Evolutionary conservation across 306 rosid species (phyloP), one percentile per base, ranked within the genome.

Genomic region (Rosa lucieae): DNA sequence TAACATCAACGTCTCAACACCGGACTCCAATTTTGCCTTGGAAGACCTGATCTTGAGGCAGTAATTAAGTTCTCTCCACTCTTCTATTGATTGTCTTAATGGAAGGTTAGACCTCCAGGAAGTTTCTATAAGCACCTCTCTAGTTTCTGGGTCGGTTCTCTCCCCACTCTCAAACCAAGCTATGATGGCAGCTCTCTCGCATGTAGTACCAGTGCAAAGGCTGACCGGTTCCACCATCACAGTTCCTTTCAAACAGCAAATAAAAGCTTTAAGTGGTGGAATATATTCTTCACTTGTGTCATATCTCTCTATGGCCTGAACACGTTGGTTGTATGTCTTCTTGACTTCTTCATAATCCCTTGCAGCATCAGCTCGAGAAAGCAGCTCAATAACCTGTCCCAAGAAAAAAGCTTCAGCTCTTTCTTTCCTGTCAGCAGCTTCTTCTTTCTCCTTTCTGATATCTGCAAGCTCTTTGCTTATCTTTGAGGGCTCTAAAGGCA

Each of bases 221-320:
- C 96, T 93, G 74, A 91, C 98, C 42, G 98, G 98, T 83, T 93
- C 98, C 43, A 73, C 88, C 98, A 93, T 93, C 85, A 93, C 92
- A 9, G 80, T 79, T 67, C 78, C 67, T 11, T 79, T 87, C 75
- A 93, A 83, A 6, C 86, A 58, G 56, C 97, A 93, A 65, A 67
- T 75, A 83, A 93, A 93, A 73, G 98, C 43, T 44, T 86, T 84
- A 39, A 93, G 88, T 21, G 98, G 93, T 29, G 1, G 62, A 77
- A 93, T 89, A 75, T 78, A 82, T 51, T 84, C 89, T 56, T 93
- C 92, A 72, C 84, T 89, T 18, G 85, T 72, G 67, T 77, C 86
- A 77, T 87, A 86, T 74, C 82, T 74, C 81, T 89, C 92, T 82
- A 93, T 89, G 69, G 84, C 88, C 67, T 83, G 80, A 79, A 88